Evolutionary conservation across 352 stramenopile species (phyloP), one percentile per base, ranked within the genome.

Genomic region (Globisporangium iwayamae): DNA sequence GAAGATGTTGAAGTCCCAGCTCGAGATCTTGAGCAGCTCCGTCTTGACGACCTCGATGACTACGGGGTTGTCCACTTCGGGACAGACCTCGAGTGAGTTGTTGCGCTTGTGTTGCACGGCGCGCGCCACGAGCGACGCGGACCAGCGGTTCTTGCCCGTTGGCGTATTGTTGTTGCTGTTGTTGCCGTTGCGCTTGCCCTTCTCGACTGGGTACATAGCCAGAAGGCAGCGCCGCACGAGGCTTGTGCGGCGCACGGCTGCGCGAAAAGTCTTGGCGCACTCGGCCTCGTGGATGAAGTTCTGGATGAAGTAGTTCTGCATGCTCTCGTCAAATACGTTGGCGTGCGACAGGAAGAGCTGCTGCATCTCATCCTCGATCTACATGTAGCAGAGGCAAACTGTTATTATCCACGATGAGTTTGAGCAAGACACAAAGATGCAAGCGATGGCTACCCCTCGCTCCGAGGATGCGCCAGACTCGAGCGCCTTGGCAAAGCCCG

Each of bases 231-330:
- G 77, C 20, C 82, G 82, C 32, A 92, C 67, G 56, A 94, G 81
- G 45, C 85, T 92, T 28, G 83, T 92, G 48, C 83, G 81, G 4
- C 81, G 79, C 59, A 92, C 62, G 9, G 83, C 81, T 4, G 76
- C 78, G 16, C 81, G 81, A 43, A 91, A 90, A 5, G 71, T 88
- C 68, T 89, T 90, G 48, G 72, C 77, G 47, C 73, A 87, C 55
- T 90, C 83, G 13, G 75, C 72, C 60, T 91, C 83, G 62, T 90
- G 83, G 62, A 91, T 79, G 62, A 88, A 94, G 69, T 94, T 91
- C 67, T 92, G 85, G 69, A 92, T 90, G 70, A 94, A 91, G 60
- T 91, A 94, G 54, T 87, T 85, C 46, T 92, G 85, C 69, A 94
- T 87, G 65, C 72, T 87, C 54, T 94, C 85, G 50, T 94, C 85